Evolutionary conservation across 305 asterid genomes (phyloP).

Genomic region (Fraxinus baroniana): DNA sequence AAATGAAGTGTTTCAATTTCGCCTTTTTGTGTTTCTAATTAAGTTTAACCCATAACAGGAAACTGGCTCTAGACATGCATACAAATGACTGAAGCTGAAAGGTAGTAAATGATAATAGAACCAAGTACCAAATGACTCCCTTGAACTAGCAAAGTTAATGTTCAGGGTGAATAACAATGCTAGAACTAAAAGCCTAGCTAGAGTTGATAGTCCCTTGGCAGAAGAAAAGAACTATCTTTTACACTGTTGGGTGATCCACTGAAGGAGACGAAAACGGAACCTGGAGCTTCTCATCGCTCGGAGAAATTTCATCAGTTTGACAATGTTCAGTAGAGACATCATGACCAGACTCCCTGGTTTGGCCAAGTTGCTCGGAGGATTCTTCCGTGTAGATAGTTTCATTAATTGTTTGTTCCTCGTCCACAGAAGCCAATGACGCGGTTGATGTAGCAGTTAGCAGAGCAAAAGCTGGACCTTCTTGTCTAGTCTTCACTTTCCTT

Average conservation of each 20-base stretch:
- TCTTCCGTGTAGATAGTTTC: not conserved
- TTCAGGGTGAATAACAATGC: not conserved
- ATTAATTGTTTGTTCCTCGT: constrained; percentile 18
- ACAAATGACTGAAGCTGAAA: not conserved
- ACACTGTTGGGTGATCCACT: not conserved
- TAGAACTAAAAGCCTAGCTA: not conserved
- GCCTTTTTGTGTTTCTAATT: not conserved
- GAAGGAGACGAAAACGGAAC: constrained; percentile 4
- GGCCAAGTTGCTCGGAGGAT: constrained; percentile 5
- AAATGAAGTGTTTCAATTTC: not conserved
- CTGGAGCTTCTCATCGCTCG: constrained; percentile 21
- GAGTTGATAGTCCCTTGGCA: not conserved
- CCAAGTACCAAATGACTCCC: not conserved
- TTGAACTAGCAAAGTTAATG: not conserved
- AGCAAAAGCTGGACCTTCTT: constrained; percentile 26
- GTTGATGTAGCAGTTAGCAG: constrained; percentile 19
- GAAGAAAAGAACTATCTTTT: not conserved
- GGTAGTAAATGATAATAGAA: not conserved
- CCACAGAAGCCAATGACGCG: constrained; percentile 32
- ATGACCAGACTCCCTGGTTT: not conserved
- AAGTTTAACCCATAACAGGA: not conserved
- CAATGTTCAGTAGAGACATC: constrained; percentile 8
- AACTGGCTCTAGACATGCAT: not conserved
- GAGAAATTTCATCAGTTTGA: constrained; percentile 20
- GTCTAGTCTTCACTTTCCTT: constrained; percentile 56